Percentiles rank a stretch among this genome's conserved stretches.
phyloP scores from a whole-genome alignment of 139 green algal genomes.

The Coccomyxa sp. region DNA sequence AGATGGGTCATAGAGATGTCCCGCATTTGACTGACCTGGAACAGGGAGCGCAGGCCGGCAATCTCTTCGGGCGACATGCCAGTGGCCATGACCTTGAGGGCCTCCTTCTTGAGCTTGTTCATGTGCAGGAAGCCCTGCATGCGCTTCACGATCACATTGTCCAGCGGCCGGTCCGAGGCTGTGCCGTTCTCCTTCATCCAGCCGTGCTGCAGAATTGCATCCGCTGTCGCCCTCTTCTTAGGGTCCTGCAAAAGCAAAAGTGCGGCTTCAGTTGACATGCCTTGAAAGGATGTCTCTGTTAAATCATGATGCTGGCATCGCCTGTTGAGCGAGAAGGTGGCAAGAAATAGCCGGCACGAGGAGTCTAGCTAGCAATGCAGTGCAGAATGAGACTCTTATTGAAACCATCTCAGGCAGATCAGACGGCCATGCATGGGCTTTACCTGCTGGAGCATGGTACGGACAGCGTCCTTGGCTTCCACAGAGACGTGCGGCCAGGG shows the following conservation, averaged over 20 bases:
- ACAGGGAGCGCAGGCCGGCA: constrained; percentile 82
- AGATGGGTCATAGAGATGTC: too few species aligned
- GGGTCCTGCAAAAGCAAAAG: constrained; percentile 81
- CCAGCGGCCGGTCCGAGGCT: constrained; percentile 66
- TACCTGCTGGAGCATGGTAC: constrained; percentile 65
- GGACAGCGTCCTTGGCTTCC: constrained; percentile 78
- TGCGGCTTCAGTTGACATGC: too few species aligned
- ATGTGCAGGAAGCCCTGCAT: constrained; percentile 89
- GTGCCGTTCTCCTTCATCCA: constrained; percentile 87
- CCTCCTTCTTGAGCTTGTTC: constrained; percentile 97
- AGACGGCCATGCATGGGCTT: too few species aligned
- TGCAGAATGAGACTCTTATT: too few species aligned
- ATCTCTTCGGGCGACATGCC: constrained; percentile 88
- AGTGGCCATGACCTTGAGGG: constrained; percentile 84
- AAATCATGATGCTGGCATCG: too few species aligned
- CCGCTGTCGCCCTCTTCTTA: constrained; percentile 69
- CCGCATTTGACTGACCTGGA: constrained; percentile 58
- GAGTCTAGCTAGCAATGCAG: too few species aligned
- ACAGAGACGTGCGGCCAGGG: constrained; percentile 68
- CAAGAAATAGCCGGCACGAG: too few species aligned
- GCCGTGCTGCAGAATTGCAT: constrained; percentile 82
- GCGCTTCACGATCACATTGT: constrained; percentile 78
- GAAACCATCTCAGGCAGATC: too few species aligned
- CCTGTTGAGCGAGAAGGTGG: too few species aligned
- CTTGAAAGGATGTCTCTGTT: too few species aligned